Evolutionary conservation across 148 eudicot species (phyloP).

Genomic region (Euryodendron excelsum): DNA sequence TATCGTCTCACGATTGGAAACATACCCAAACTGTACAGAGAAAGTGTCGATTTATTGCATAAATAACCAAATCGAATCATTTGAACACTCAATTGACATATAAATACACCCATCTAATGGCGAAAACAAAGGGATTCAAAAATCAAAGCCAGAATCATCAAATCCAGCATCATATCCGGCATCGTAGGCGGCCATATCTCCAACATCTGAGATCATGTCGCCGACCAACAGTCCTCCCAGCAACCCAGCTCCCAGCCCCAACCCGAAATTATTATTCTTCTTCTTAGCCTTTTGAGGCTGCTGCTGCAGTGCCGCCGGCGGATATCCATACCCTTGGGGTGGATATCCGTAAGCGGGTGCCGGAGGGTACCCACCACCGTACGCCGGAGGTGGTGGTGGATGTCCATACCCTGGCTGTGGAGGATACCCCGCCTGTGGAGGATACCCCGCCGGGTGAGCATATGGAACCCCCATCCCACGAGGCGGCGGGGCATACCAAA

Average conservation of each 20-base stretch:
- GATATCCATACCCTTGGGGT: not conserved
- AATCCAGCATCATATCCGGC: constrained; percentile 23
- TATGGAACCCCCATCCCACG: not conserved
- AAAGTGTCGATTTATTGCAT: no score
- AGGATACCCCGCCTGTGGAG: no score
- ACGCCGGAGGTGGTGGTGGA: not conserved
- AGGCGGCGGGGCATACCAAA: not conserved
- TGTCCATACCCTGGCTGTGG: not conserved
- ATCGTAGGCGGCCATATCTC: constrained; percentile 23
- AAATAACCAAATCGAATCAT: not conserved
- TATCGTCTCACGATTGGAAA: no score
- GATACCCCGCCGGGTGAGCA: not conserved
- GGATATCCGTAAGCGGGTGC: not conserved
- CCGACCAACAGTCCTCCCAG: constrained; percentile 31
- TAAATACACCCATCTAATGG: no score
- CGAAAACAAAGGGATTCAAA: no score
- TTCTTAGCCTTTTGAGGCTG: not conserved
- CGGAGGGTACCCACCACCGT: not conserved
- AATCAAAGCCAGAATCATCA: constrained; percentile 27
- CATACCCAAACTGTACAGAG: no score
- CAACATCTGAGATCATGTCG: constrained; percentile 27
- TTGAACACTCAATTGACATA: no score
- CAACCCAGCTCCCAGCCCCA: constrained; percentile 16
- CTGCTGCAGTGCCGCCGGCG: not conserved
- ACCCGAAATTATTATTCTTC: not conserved